phyloP scores from a whole-genome alignment of 441 rosid species.

The Capsella rubella region DNA sequence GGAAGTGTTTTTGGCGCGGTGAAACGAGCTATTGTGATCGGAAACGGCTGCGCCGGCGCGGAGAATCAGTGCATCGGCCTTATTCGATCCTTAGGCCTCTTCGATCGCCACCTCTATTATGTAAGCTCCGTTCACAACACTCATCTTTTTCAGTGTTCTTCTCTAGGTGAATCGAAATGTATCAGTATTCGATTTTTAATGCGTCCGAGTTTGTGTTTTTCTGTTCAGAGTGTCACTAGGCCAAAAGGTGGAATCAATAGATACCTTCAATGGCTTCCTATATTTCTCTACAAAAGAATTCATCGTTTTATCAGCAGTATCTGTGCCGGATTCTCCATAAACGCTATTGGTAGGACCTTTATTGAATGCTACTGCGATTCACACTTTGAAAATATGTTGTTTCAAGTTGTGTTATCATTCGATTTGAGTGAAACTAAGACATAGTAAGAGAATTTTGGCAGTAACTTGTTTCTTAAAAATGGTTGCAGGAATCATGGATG shows the following conservation, averaged over 20 bases:
- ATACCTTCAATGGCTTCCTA: conserved; percentile 70
- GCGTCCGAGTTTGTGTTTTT: conserved; percentile 13
- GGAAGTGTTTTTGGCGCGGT: conserved; percentile 42
- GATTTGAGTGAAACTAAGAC: background rate
- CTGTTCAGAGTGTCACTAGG: conserved; percentile 57
- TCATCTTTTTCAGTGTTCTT: background rate
- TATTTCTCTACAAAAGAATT: conserved; percentile 51
- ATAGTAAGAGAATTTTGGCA: background rate
- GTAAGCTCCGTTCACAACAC: conserved; percentile 40
- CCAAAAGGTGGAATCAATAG: conserved; percentile 62
- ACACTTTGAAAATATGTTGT: background rate
- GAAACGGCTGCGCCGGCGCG: conserved; percentile 77
- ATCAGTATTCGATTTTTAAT: background rate
- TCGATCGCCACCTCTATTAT: conserved; percentile 51
- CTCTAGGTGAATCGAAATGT: background rate
- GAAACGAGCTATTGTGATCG: conserved; percentile 61
- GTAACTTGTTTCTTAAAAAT: conserved; percentile 11
- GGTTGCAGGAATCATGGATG: conserved; percentile 49
- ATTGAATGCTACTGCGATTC: conserved; percentile 6
- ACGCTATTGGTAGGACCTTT: conserved; percentile 44
- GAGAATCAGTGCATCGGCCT: conserved; percentile 76
- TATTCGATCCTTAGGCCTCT: conserved; percentile 68
- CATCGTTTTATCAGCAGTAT: conserved; percentile 42
- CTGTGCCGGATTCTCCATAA: conserved; percentile 42
- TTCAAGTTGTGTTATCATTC: background rate